These are phyloP conservation scores for Phytophthora rubi DNA, from an alignment of 352 stramenopile species.

Conservation along the genomic window DNA sequence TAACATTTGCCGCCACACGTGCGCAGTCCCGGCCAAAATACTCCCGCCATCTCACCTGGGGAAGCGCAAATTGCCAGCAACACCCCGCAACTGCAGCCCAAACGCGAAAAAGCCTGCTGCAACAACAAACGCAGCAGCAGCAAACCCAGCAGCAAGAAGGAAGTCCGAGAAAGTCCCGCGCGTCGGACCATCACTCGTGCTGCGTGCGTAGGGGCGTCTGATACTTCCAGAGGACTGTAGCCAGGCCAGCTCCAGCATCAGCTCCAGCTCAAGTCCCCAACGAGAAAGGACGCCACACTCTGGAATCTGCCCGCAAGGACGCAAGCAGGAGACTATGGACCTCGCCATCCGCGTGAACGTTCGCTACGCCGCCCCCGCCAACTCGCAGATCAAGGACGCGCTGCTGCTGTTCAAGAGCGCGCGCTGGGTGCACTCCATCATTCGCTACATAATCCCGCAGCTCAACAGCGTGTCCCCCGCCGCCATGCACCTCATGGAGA, in stretches of 20 bases:
- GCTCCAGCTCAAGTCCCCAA: constrained; percentile 1
- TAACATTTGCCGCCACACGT: constrained; percentile 26
- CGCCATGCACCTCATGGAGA: constrained; percentile 62
- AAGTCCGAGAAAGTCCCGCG: constrained; percentile 19
- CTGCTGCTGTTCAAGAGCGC: constrained; percentile 88
- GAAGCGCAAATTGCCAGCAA: constrained; percentile 11
- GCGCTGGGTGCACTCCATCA: constrained; percentile 91
- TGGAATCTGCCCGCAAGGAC: constrained; percentile 10
- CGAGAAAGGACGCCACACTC: constrained; percentile 32
- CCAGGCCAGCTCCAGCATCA: constrained; percentile 14
- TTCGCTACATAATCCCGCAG: constrained; percentile 90
- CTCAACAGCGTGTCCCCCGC: constrained; percentile 85
- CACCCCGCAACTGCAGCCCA: constrained; percentile 29
- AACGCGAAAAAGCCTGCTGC: constrained; percentile 40
- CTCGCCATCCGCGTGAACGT: constrained; percentile 90
- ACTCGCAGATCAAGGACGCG: constrained; percentile 90
- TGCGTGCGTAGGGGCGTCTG: constrained; percentile 9
- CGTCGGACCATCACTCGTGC: constrained; percentile 29
- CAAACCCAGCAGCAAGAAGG: constrained; percentile 20
- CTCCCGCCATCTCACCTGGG: constrained; percentile 31
- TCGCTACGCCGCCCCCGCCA: constrained; percentile 80
- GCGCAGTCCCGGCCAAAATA: constrained; percentile 36
- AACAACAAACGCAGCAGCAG: constrained; percentile 18
- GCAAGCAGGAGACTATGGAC: constrained; percentile 55
- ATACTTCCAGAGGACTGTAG: constrained; percentile 25